Conservation (phyloP, 208 protist genomes). For the Herpetomonas tarakana region DNA sequence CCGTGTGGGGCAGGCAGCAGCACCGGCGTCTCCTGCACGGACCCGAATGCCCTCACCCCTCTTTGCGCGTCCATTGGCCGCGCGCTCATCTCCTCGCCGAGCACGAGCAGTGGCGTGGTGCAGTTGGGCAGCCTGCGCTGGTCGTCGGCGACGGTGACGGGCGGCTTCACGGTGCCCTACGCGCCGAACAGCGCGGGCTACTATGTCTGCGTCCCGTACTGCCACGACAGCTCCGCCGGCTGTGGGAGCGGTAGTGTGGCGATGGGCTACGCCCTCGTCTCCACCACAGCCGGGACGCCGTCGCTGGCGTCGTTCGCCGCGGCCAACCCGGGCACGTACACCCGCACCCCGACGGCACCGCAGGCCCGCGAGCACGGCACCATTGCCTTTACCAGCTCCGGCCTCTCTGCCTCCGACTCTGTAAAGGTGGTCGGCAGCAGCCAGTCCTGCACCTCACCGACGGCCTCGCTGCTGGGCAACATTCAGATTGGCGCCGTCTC, state of each 20-base stretch:
- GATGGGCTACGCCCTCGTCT: slow-evolving; percentile 70
- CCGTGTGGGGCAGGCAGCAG: slow-evolving; percentile 35
- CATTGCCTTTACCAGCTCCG: slow-evolving; percentile 56
- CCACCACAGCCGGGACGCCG: slow-evolving; percentile 9
- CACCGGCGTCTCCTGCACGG: slow-evolving; percentile 29
- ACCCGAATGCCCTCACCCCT: slow-evolving; percentile 35
- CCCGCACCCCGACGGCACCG: slow-evolving; percentile 39
- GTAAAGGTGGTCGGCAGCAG: slow-evolving; percentile 54
- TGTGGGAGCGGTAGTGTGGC: slow-evolving; percentile 27
- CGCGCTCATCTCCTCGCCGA: slow-evolving; percentile 3
- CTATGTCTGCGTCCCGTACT: slow-evolving; percentile 86
- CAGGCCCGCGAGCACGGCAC: slow-evolving; percentile 66
- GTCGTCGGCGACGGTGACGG: slow-evolving; percentile 20
- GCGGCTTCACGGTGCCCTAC: slow-evolving; percentile 69
- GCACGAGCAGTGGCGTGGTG: slow-evolving; percentile 11
- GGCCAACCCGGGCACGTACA: slow-evolving; percentile 65
- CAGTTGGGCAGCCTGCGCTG: slow-evolving; percentile 21
- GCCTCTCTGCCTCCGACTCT: slow-evolving; percentile 36
- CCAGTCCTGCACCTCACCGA: slow-evolving; percentile 46
- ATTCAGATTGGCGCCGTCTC: slow-evolving; percentile 40
- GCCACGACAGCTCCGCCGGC: slow-evolving; percentile 18
- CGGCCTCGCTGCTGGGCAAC: slow-evolving; percentile 56
- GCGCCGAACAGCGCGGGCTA: slow-evolving; percentile 41
- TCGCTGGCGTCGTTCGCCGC: slow-evolving; percentile 33
- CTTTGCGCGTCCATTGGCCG: slow-evolving; percentile 32